These are phyloP conservation scores for Dactylellina parvicollis DNA, from an alignment of 2,329 filamentous ascomycete species.

Conservation along the genomic window DNA sequence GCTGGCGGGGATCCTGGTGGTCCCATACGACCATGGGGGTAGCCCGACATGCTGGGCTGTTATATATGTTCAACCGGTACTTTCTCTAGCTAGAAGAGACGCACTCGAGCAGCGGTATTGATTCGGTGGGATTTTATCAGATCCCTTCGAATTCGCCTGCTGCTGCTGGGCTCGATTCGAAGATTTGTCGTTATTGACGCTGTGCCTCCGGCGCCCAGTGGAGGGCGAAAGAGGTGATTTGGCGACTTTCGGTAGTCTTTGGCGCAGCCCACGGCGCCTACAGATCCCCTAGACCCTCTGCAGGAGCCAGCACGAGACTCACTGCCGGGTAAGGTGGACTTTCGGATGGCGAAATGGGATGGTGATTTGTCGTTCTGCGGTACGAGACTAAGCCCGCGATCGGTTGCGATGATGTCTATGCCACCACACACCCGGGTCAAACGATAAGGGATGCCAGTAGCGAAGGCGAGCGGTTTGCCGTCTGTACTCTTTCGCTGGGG, in stretches of 20 bases:
- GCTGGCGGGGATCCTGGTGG: slow-evolving; percentile 32
- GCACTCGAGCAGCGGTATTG: slow-evolving; percentile 28
- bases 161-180: not conserved
- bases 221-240: slow-evolving; percentile 26
- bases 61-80: slow-evolving; percentile 40
- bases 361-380: slow-evolving; percentile 29
- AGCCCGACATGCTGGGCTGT: slow-evolving; percentile 39
- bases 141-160: slow-evolving; percentile 18
- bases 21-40: slow-evolving; percentile 36
- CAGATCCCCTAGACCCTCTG: slow-evolving; percentile 13
- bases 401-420: slow-evolving; percentile 41
- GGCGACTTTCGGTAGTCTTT: slow-evolving; percentile 39
- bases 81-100: slow-evolving; percentile 10
- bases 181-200: slow-evolving; percentile 19
- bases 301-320: slow-evolving; percentile 29
- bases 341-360: slow-evolving; percentile 1
- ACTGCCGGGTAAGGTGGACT: slow-evolving; percentile 14
- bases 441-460: slow-evolving; percentile 9
- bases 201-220: slow-evolving; percentile 44
- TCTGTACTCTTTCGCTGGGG: not conserved
- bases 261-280: slow-evolving; percentile 46
- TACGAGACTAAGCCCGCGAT: slow-evolving; percentile 16
- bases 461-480: not conserved
- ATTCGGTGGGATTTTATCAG: slow-evolving; percentile 42
- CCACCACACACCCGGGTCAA: slow-evolving; percentile 30